A percentile compares a stretch with the other conserved stretches of the same genome.
phyloP scores from a whole-genome alignment of 2,329 filamentous ascomycete species.

The Arthrobotrys musiformis region DNA sequence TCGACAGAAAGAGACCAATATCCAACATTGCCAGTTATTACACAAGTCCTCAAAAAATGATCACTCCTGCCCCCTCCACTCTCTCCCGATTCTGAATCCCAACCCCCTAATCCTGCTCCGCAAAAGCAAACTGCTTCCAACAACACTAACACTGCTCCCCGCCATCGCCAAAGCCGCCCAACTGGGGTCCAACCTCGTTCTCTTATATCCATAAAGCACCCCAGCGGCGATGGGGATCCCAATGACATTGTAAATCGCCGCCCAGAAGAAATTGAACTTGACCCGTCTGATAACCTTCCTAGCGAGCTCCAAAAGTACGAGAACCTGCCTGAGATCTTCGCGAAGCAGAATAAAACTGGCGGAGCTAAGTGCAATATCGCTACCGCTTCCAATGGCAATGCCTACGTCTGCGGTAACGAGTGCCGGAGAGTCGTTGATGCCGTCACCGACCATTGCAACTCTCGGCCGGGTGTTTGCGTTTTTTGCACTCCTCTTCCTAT shows the following conservation, averaged over 20 bases:
- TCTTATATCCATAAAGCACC: slow-evolving; percentile 70
- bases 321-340: slow-evolving; percentile 74
- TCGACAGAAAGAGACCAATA: not conserved
- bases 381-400: slow-evolving; percentile 82
- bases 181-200: slow-evolving; percentile 72
- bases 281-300: slow-evolving; percentile 79
- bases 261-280: slow-evolving; percentile 87
- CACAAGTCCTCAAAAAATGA: not conserved
- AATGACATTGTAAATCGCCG: slow-evolving; percentile 80
- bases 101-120: slow-evolving; percentile 66
- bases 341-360: slow-evolving; percentile 84
- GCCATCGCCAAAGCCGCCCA: slow-evolving; percentile 96
- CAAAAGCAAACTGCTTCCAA: slow-evolving; percentile 81
- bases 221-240: slow-evolving; percentile 85
- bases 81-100: slow-evolving; percentile 62
- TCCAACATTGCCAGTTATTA: not conserved
- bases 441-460: slow-evolving; percentile 86
- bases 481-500: slow-evolving; percentile 20
- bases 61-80: slow-evolving; percentile 17
- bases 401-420: slow-evolving; percentile 82
- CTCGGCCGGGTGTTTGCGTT: slow-evolving; percentile 63
- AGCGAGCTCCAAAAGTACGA: slow-evolving; percentile 78
- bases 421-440: slow-evolving; percentile 86
- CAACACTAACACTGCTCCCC: slow-evolving; percentile 87
- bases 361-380: slow-evolving; percentile 83